A percentile compares a stretch with the other conserved stretches of the same genome.
Evolutionary conservation across 768 basidiomycete species (phyloP).

Genomic region (Sistotremastrum suecicum): DNA sequence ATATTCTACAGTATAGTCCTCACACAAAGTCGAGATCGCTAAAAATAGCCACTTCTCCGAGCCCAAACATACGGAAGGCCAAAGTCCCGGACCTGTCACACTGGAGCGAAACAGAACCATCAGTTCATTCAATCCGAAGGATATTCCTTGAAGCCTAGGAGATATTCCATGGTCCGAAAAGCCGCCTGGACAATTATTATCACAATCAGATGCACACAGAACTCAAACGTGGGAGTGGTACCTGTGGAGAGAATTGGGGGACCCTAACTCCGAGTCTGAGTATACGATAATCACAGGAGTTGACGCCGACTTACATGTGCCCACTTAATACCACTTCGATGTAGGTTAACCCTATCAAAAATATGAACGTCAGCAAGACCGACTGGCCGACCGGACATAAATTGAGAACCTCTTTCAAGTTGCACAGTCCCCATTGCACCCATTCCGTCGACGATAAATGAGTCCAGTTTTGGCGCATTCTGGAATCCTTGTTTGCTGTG

Average conservation of each 20-base stretch:
- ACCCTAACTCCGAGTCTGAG: conserved; percentile 24
- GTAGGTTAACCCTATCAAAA: conserved; percentile 30
- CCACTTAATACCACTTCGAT: conserved; percentile 54
- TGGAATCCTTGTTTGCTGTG: conserved; percentile 60
- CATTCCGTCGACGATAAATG: conserved; percentile 56
- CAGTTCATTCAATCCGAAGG: too few relatives aligned
- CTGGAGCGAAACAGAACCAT: too few relatives aligned
- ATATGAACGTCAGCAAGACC: too few relatives aligned
- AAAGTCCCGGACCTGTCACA: too few relatives aligned
- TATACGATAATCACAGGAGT: too few relatives aligned
- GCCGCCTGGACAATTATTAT: conserved; percentile 30
- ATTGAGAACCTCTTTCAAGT: conserved; percentile 35
- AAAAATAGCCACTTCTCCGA: too few relatives aligned
- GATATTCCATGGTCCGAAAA: conserved; percentile 53
- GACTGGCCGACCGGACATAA: too few relatives aligned
- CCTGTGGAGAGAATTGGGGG: conserved; percentile 51
- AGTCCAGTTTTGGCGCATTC: conserved; percentile 46
- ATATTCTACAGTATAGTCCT: too few relatives aligned
- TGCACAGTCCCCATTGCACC: conserved; percentile 55
- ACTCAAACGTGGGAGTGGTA: conserved; percentile 14
- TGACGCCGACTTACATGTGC: conserved; percentile 41
- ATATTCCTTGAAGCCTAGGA: conserved; percentile 43
- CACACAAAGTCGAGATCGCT: too few relatives aligned
- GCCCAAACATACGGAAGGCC: too few relatives aligned
- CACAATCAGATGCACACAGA: too few relatives aligned